phyloP scores from a whole-genome alignment of 192 early-diverging fungal species.

The Coemansia sp. region DNA sequence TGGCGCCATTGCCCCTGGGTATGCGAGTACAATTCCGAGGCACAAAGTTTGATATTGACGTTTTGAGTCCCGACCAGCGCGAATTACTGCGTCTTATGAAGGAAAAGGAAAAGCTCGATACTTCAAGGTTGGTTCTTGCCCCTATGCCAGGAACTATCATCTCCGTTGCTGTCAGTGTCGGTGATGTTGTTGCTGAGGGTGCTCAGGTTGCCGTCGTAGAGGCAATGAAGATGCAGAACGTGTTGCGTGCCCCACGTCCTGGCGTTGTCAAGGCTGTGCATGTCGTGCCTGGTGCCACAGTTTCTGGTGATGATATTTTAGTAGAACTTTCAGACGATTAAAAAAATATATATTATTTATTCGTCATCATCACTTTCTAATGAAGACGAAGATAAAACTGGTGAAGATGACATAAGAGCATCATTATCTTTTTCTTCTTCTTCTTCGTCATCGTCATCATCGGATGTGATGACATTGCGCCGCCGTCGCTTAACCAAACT shows the following conservation, averaged over 20 bases:
- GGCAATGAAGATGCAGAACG: constrained; percentile 99
- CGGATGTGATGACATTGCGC: constrained; percentile 27
- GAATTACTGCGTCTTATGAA: constrained; percentile 70
- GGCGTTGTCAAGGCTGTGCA: constrained; percentile 78
- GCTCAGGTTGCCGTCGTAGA: constrained; percentile 84
- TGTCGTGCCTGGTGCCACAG: constrained; percentile 70
- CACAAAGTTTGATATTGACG: constrained; percentile 76
- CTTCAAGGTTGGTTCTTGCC: constrained; percentile 69
- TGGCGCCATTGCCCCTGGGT: constrained; percentile 71
- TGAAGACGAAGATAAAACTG: constrained; percentile 3
- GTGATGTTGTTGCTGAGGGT: constrained; percentile 80
- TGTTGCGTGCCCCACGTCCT: constrained; percentile 72
- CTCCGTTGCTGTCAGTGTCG: constrained; percentile 74
- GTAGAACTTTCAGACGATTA: constrained; percentile 62
- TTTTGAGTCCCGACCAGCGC: constrained; percentile 63
- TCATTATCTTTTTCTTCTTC: not conserved
- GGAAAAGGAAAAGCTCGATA: constrained; percentile 70
- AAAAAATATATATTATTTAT: not conserved
- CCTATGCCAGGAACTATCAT: constrained; percentile 94
- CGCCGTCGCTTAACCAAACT: constrained; percentile 14
- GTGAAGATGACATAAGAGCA: not conserved
- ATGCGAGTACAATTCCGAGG: constrained; percentile 80
- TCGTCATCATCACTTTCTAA: constrained; percentile 4
- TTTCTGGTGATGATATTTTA: constrained; percentile 76
- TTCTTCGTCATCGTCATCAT: not conserved